These are phyloP conservation scores for Bipolaris zeicola DNA, from an alignment of 2,329 filamentous ascomycete genomes.

Conservation along the genomic window DNA sequence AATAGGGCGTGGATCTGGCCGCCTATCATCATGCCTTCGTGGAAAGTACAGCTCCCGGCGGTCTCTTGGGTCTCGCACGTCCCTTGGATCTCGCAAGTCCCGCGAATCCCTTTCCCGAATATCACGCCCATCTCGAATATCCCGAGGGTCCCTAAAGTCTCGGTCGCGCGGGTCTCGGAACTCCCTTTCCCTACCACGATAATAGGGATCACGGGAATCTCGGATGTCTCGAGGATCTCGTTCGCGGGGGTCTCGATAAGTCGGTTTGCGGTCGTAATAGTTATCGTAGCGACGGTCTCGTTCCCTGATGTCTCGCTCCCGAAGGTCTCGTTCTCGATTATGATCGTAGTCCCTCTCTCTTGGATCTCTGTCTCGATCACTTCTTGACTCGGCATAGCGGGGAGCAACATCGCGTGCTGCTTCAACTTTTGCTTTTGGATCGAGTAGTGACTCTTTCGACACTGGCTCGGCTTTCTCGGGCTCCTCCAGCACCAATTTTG, in stretches of 20 bases:
- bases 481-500: conserved; percentile 55
- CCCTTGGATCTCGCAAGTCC: conserved; percentile 21
- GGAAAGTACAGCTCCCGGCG: conserved; percentile 38
- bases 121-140: conserved; percentile 24
- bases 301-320: conserved; percentile 51
- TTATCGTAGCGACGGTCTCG: conserved; percentile 45
- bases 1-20: conserved; percentile 42
- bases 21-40: conserved; percentile 35
- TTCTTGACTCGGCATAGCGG: conserved; percentile 29
- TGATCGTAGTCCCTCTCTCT: conserved; percentile 31
- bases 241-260: conserved; percentile 39
- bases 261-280: conserved; percentile 32
- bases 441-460: conserved; percentile 49
- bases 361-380: conserved; percentile 32
- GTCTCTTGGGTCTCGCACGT: conserved; percentile 33
- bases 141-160: conserved; percentile 29
- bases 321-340: conserved; percentile 47
- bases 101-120: conserved; percentile 28
- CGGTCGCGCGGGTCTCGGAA: conserved; percentile 29
- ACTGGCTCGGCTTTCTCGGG: conserved; percentile 41
- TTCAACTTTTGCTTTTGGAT: conserved; percentile 47
- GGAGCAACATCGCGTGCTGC: conserved; percentile 36
- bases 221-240: conserved; percentile 27
- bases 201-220: conserved; percentile 25
- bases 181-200: conserved; percentile 24